Percentiles rank a stretch among this genome's conserved stretches.
Conservation (phyloP, 2,329 filamentous ascomycete genomes). For the Penicillium capsulatum region DNA sequence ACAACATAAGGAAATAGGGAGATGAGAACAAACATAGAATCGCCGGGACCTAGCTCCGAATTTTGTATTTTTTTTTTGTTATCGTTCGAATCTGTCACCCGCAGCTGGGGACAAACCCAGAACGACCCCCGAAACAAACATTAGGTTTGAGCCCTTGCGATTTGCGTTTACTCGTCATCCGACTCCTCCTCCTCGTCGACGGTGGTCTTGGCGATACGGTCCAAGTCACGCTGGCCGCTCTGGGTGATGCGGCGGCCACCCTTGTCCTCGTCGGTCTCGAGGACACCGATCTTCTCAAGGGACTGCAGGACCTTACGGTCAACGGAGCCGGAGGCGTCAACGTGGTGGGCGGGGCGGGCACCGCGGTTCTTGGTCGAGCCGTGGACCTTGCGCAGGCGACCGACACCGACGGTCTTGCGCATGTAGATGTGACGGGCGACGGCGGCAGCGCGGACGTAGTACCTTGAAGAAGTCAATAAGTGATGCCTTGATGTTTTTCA, state of each 20-base stretch:
- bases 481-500: neutral
- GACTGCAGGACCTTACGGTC: slow-evolving; percentile 97
- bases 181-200: slow-evolving; percentile 46
- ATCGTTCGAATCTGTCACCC: slow-evolving; percentile 20
- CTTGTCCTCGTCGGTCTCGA: slow-evolving; percentile 98
- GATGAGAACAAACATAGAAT: slow-evolving; percentile 24
- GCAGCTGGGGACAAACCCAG: slow-evolving; percentile 17
- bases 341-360: slow-evolving; percentile 84
- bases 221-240: slow-evolving; percentile 97
- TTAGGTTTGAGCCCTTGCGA: slow-evolving; percentile 23
- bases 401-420: slow-evolving; percentile 98
- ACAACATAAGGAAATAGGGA: slow-evolving; percentile 26
- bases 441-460: slow-evolving; percentile 81
- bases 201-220: slow-evolving; percentile 81
- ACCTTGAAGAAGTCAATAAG: slow-evolving; percentile 40
- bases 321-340: slow-evolving; percentile 89
- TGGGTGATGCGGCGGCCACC: slow-evolving; percentile 98
- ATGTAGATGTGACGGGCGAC: slow-evolving; percentile 98
- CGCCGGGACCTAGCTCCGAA: slow-evolving; percentile 27
- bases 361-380: slow-evolving; percentile 97
- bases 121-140: slow-evolving; percentile 26
- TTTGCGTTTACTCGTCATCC: slow-evolving; percentile 41
- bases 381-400: slow-evolving; percentile 94
- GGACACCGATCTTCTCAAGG: slow-evolving; percentile 97
- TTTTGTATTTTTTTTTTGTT: slow-evolving; percentile 22